Base-by-base conservation (phyloP, 805 yeast species). In the Ogataea ramenticola region DNA sequence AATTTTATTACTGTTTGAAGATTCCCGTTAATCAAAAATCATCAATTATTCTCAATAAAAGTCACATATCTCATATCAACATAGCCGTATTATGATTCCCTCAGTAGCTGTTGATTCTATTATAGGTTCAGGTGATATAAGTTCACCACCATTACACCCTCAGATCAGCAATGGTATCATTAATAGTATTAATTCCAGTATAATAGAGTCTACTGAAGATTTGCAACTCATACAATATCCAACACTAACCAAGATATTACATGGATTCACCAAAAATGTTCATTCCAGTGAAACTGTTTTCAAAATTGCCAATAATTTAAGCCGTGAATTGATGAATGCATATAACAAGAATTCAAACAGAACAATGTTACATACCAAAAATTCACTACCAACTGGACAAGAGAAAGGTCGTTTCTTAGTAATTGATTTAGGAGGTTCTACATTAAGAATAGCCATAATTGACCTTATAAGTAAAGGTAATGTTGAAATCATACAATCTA, bases 341-440 rank as follows among this genome's bases (percentile, higher is more conserved):
- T 40, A 40, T 16, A 15, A 22, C 5, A 5, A 22, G 4, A 16
- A 36, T 4, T 36, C 43, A 1, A 32, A 35, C 3, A 43, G 43
- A 31, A 17, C 48, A n/a, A 43, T 46, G 46, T 20, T 46, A 10
- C 42, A 43, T 4, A 46, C 48, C 1, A 36, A 33, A 8, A 36
- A 40, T 4, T 4, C 43, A 9, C n/a, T 46, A 11, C 55, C 59
- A 3, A 43, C 49, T 14, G 48, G 54, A 10, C 33, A 41, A n/a
- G 49, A 49, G 21, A 27, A 22, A 3, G 58, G 61, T 6, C 39
- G 40, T 16, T 74, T 46, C 58, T 64, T 70, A 54, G 74, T 64
- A 19, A 60, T 77, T n/a, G 83, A 77, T 48, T 57, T 77, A 40
- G 83, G 83, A 5, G 83, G 83, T 2, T 71, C 77, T 1, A 77